Evolutionary conservation across 306 rosid species (phyloP).

Genomic region (Cucurbita ficifolia): DNA sequence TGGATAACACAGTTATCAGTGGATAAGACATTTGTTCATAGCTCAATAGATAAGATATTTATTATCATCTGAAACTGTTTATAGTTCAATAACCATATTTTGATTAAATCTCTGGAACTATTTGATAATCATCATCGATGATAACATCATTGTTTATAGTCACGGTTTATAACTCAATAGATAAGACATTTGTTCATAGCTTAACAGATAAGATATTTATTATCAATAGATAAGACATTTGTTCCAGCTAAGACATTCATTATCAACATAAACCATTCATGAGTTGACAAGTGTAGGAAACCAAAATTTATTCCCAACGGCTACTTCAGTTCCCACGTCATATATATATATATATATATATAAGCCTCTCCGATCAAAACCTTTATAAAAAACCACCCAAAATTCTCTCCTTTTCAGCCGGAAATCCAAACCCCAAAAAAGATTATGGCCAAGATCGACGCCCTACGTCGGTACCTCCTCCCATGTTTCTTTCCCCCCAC

Average conservation of each 20-base stretch:
- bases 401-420: background rate
- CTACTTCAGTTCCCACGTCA: constrained; percentile 2
- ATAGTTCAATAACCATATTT: no score
- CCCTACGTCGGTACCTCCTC: constrained; percentile 73
- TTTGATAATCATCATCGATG: no score
- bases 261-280: background rate
- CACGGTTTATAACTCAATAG: no score
- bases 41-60: no score
- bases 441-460: constrained; percentile 51
- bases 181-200: no score
- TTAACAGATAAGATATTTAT: no score
- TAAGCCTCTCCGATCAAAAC: background rate
- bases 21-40: no score
- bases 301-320: constrained; percentile 5
- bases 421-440: background rate
- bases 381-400: background rate
- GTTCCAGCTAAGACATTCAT: background rate
- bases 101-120: no score
- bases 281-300: background rate
- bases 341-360: background rate
- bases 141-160: no score
- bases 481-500: constrained; percentile 53
- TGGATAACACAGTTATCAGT: no score
- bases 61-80: no score
- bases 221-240: background rate